phyloP scores from a whole-genome alignment of 2,329 filamentous ascomycete species.

The Pseudocercospora fuligena region DNA sequence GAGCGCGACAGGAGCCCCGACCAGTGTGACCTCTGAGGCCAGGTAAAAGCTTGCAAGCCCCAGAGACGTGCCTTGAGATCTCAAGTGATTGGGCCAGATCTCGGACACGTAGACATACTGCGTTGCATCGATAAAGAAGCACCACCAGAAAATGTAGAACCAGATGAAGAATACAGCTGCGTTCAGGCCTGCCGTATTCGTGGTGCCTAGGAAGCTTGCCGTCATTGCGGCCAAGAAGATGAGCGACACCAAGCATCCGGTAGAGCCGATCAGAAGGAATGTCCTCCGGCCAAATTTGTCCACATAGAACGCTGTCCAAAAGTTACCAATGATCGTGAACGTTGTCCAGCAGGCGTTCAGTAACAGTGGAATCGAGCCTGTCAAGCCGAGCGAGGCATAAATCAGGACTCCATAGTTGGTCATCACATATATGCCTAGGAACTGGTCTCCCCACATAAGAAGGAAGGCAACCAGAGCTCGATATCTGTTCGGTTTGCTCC shows the following conservation, averaged over 20 bases:
- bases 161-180: slow-evolving; percentile 53
- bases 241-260: slow-evolving; percentile 50
- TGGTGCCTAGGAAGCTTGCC: slow-evolving; percentile 41
- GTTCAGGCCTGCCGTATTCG: slow-evolving; percentile 43
- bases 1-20: slow-evolving; percentile 47
- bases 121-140: slow-evolving; percentile 53
- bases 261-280: slow-evolving; percentile 50
- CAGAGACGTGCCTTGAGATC: slow-evolving; percentile 45
- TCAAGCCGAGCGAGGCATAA: slow-evolving; percentile 45
- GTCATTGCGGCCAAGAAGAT: slow-evolving; percentile 50
- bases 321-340: slow-evolving; percentile 46
- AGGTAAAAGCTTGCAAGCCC: slow-evolving; percentile 45
- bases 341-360: slow-evolving; percentile 51
- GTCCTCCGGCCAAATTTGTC: slow-evolving; percentile 50
- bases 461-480: slow-evolving; percentile 47
- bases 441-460: slow-evolving; percentile 44
- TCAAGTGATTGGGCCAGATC: slow-evolving; percentile 51
- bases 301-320: slow-evolving; percentile 48
- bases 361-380: slow-evolving; percentile 48
- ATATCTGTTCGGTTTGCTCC: slow-evolving; percentile 46
- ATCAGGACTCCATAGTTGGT: slow-evolving; percentile 49
- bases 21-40: slow-evolving; percentile 43
- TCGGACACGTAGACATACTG: slow-evolving; percentile 51
- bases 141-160: slow-evolving; percentile 49
- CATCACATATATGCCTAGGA: slow-evolving; percentile 34